These are phyloP conservation scores for Cerrena zonata DNA, from an alignment of 1,284 basidiomycete species.

Conservation along the genomic window DNA sequence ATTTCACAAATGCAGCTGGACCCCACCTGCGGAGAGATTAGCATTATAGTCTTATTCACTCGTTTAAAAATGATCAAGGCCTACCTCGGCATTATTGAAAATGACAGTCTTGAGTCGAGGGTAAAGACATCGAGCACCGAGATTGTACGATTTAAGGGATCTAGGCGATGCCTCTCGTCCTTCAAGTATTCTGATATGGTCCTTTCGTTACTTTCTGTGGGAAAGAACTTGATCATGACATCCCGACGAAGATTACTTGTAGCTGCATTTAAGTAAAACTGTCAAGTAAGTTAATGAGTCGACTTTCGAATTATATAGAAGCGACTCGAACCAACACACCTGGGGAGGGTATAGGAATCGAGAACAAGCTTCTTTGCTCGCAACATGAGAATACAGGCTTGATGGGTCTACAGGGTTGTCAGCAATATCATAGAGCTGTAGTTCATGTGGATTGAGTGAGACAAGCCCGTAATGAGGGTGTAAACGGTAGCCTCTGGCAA, in stretches of 20 bases:
- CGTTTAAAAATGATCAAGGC: neutral
- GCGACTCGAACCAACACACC: neutral
- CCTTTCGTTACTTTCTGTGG: neutral
- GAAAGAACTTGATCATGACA: neutral
- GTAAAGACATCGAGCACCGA: neutral
- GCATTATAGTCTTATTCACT: neutral
- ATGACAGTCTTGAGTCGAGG: neutral
- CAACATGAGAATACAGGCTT: neutral
- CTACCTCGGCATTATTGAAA: neutral
- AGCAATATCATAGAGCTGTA: neutral
- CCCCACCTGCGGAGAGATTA: neutral
- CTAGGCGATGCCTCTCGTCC: neutral
- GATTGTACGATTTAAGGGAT: neutral
- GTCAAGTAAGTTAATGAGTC: neutral
- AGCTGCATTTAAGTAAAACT: neutral
- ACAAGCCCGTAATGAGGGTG: too few species aligned
- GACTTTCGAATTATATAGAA: neutral
- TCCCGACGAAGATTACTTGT: neutral
- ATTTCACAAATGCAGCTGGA: neutral
- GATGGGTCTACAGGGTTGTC: neutral
- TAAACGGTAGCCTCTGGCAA: too few species aligned
- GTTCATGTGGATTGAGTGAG: too few species aligned
- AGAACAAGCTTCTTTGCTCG: neutral
- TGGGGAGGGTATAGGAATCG: neutral
- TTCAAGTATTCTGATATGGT: neutral